These are phyloP conservation scores for Russula compacta DNA, from an alignment of 768 basidiomycete genomes.

Conservation along the genomic window DNA sequence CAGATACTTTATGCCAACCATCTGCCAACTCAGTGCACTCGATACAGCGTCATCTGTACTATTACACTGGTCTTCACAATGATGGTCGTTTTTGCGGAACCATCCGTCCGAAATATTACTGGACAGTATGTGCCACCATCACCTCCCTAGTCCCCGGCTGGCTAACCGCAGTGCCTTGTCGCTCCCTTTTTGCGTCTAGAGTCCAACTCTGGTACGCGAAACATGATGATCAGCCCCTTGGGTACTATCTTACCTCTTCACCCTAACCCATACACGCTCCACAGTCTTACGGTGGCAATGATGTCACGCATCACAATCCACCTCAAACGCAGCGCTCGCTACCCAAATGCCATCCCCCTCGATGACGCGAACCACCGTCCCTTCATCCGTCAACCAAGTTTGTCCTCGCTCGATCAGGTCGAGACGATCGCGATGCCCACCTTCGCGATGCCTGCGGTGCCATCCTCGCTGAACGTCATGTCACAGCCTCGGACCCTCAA, in stretches of 20 bases:
- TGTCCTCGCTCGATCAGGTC: no score
- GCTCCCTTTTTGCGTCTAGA: neutral
- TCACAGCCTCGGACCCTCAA: no score
- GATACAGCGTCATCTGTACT: conserved; percentile 30
- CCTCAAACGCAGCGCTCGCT: conserved; percentile 27
- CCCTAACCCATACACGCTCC: neutral
- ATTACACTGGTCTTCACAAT: conserved; percentile 32
- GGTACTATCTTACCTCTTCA: no score
- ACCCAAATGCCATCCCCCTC: conserved; percentile 15
- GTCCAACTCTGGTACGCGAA: conserved; percentile 4
- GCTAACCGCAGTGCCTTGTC: neutral
- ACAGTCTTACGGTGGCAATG: conserved; percentile 41
- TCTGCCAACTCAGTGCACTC: neutral
- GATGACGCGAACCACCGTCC: neutral
- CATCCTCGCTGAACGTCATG: neutral
- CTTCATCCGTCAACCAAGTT: neutral
- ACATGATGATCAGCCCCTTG: no score
- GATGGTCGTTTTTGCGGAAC: conserved; percentile 29
- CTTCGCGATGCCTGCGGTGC: neutral
- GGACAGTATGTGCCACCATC: conserved; percentile 25
- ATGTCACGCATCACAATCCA: conserved; percentile 62
- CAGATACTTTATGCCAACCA: neutral
- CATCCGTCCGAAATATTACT: conserved; percentile 29
- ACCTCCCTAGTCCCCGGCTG: neutral
- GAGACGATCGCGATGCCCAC: neutral